Conservation (phyloP, 495 filamentous ascomycete genomes). For the Penicillium tannophilum region DNA sequence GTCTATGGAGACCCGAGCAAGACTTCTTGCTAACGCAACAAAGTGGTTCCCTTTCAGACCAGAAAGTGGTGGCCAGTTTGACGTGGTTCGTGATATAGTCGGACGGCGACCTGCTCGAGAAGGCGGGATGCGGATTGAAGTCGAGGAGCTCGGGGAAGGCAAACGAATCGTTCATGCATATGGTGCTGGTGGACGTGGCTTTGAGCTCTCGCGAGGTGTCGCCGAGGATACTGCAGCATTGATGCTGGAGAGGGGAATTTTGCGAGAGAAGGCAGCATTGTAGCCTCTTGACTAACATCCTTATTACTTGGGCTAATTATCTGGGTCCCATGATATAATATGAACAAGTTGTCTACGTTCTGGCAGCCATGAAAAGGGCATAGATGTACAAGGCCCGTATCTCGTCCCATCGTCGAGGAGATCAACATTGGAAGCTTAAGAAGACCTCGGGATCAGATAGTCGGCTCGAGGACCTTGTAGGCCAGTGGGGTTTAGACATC, state of each 20-base stretch:
- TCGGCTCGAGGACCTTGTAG: slow-evolving; percentile 4
- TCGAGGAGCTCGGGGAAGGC: slow-evolving; percentile 31
- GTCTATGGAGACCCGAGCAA: slow-evolving; percentile 44
- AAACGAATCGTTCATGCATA: slow-evolving; percentile 60
- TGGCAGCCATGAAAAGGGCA: background rate
- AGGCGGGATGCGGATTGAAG: slow-evolving; percentile 47
- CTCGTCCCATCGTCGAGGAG: background rate
- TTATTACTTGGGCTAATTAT: background rate
- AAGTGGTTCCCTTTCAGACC: slow-evolving; percentile 48
- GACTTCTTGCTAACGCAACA: slow-evolving; percentile 46
- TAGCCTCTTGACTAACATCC: slow-evolving; percentile 12
- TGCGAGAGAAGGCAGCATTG: slow-evolving; percentile 31
- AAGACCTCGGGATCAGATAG: background rate
- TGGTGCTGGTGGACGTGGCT: slow-evolving; percentile 63
- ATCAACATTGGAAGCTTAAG: background rate
- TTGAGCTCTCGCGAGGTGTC: slow-evolving; percentile 46
- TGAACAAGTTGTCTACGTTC: background rate
- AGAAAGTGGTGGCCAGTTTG: slow-evolving; percentile 41
- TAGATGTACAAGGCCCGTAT: background rate
- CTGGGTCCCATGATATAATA: background rate
- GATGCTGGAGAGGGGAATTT: slow-evolving; percentile 34
- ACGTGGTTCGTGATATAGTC: slow-evolving; percentile 50
- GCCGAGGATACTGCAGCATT: slow-evolving; percentile 40
- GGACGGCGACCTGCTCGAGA: slow-evolving; percentile 46
- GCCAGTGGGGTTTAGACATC: background rate